Evolutionary conservation across 768 basidiomycete species (phyloP).

Genomic region (Russula virescens): DNA sequence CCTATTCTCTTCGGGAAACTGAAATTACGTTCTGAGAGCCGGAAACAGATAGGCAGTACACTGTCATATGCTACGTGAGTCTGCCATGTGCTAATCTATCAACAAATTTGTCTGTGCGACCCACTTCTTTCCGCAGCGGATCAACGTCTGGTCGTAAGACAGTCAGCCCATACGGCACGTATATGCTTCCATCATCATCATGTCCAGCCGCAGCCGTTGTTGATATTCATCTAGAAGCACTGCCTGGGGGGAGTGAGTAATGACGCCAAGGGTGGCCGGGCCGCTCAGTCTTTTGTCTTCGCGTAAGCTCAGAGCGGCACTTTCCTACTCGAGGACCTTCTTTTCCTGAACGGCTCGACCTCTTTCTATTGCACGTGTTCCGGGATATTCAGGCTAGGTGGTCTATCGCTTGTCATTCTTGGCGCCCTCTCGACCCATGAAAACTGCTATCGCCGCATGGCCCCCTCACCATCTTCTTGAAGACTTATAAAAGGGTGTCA

Average conservation of each 20-base stretch:
- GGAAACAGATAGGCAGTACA: background rate
- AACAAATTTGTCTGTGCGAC: no score
- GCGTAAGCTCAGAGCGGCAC: slow-evolving; percentile 4
- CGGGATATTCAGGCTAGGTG: background rate
- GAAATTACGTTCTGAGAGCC: background rate
- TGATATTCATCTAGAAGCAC: slow-evolving; percentile 10
- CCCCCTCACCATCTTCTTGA: background rate
- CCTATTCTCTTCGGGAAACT: background rate
- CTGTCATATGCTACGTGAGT: no score
- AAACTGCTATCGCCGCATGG: slow-evolving; percentile 7
- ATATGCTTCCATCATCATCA: background rate
- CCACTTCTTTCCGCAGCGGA: background rate
- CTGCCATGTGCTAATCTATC: no score
- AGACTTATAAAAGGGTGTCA: slow-evolving; percentile 3
- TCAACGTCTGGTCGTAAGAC: background rate
- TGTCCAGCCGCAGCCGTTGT: background rate
- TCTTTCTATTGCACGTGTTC: slow-evolving; percentile 11
- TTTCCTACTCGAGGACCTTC: background rate
- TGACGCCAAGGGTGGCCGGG: background rate
- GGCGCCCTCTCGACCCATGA: background rate
- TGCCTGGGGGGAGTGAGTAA: background rate
- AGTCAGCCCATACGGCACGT: background rate
- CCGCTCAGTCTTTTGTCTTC: slow-evolving; percentile 3
- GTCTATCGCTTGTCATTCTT: background rate
- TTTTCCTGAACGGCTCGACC: background rate